These are phyloP conservation scores for Lactarius vividus DNA, from an alignment of 768 basidiomycete species.

Conservation along the genomic window DNA sequence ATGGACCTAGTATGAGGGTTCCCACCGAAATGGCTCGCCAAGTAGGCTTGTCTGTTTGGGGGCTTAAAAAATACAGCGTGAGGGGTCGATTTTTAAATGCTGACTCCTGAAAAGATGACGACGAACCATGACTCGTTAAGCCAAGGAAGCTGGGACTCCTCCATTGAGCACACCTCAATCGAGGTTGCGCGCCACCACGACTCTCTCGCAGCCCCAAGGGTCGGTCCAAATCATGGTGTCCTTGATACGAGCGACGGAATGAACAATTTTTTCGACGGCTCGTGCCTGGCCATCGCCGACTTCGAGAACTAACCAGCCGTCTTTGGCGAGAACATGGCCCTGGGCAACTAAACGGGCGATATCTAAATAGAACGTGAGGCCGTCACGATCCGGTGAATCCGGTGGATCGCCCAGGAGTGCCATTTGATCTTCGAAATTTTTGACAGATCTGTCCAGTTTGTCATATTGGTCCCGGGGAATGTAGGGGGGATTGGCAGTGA, in stretches of 20 bases:
- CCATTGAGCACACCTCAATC: background rate
- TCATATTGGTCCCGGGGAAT: conserved; percentile 68
- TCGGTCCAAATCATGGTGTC: conserved; percentile 72
- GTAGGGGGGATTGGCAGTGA: conserved; percentile 88
- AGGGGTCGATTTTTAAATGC: background rate
- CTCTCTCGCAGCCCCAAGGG: conserved; percentile 73
- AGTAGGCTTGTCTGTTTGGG: background rate
- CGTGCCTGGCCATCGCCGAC: conserved; percentile 72
- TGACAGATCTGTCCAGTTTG: conserved; percentile 64
- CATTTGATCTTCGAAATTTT: conserved; percentile 71
- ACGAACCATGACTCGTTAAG: background rate
- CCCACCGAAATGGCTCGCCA: background rate
- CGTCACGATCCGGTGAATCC: conserved; percentile 36
- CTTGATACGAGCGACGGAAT: conserved; percentile 43
- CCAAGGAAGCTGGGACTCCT: background rate
- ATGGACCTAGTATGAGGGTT: background rate
- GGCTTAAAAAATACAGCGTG: background rate
- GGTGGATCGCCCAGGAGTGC: conserved; percentile 78
- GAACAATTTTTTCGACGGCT: conserved; percentile 59
- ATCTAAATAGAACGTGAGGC: conserved; percentile 69
- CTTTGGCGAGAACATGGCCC: conserved; percentile 48
- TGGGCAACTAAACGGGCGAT: conserved; percentile 61
- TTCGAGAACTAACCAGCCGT: conserved; percentile 70
- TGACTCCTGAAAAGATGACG: background rate
- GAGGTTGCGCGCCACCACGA: conserved; percentile 51